Evolutionary conservation across 2,329 filamentous ascomycete genomes (phyloP), one percentile per base, ranked within the genome.

Genomic region (Davidsoniella australis): DNA sequence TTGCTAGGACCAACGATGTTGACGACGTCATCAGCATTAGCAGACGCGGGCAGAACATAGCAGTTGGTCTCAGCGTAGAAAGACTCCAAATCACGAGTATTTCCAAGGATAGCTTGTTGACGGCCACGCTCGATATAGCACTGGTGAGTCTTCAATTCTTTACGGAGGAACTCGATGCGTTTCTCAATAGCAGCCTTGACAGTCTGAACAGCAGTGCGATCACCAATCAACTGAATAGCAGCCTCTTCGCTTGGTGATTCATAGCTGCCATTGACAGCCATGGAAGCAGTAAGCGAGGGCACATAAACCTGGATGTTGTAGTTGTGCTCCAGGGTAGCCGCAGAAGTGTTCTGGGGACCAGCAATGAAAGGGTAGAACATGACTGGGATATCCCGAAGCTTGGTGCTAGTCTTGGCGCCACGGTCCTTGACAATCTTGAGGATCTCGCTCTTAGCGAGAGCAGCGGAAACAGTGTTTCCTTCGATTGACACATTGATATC

Each of bases 351-450:
- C 61, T 82, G 75, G 8, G 81, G 77, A 45, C 87, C 87, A 20
- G 86, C 82, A 63, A 98, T 81, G 69, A 98, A 98, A 47, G 89
- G 89, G 66, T 91, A 98, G 64, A 91, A 93, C 62, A 94, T 87
- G 23, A 86, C 76, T 6, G 91, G 88, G 53, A 98, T 82, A 45
- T 80, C 79, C 63, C 81, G 85, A 56, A 98, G 66, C 58, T 84
- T 85, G 51, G 86, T 73, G 66, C 77, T 91, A 60, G 88, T 76
- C 57, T 82, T 89, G 49, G 85, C 82, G 48, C 84, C 80, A 54
- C 86, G 80, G 64, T 95, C 87, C 58, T 82, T 82, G 50, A 85
- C 86, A 61, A 96, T 95, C 58, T 81, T 82, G 59, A 85, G 73
- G 58, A 98, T 91, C 57, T 85, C 82, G 51, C 84, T 78, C 54